Base-by-base conservation (phyloP, 176 grass and related monocot species). In the Aegilops bicornis region DNA sequence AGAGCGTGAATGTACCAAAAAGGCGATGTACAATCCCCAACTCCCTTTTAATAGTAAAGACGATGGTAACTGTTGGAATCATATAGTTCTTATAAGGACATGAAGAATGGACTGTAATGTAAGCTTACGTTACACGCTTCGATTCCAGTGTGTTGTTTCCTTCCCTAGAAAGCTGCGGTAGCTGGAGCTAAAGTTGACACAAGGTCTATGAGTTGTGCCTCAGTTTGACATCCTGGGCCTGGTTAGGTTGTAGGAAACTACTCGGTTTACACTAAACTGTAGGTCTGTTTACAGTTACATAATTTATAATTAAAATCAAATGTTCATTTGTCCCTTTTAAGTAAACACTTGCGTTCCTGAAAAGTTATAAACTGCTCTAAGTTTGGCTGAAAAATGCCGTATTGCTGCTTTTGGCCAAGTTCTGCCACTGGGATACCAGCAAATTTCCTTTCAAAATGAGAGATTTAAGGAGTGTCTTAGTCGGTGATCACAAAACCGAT, bases 81-180 rank as follows among this genome's bases (percentile, higher is more conserved):
- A 68, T 24, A 24, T 52, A 69, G 65, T 71, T 25, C 13, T 71
- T 70, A 25, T 17, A 19, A 17, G 22, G 22, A 32, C 48, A 59
- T 29, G 67, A 72, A 32, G 31, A 70, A 25, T 54, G 7, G 30
- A 31, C 66, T 71, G 65, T 52, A 15, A 13, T 58, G 32, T 69
- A 82, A 56, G 66, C 66, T 72, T 72, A 5, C 9, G 5, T 72
- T 72, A 33, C 80, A 82, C n/a, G 11, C n/a, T 81, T 58, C 13
- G 64, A 40, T 27, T 67, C 40, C 71, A 60, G 32, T 72, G n/a
- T 59, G 5, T 59, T 72, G 33, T 71, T 39, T 36, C 47, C 81
- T 72, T 72, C 16, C 66, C 11, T 59, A 40, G 67, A 83, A 72
- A 23, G 52, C 7, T 40, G 66, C 10, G 27, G 64, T 67, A 33